Evolutionary conservation across 768 basidiomycete genomes (phyloP), one percentile per base, ranked within the genome.

Genomic region (Cystofilobasidium ferigula): DNA sequence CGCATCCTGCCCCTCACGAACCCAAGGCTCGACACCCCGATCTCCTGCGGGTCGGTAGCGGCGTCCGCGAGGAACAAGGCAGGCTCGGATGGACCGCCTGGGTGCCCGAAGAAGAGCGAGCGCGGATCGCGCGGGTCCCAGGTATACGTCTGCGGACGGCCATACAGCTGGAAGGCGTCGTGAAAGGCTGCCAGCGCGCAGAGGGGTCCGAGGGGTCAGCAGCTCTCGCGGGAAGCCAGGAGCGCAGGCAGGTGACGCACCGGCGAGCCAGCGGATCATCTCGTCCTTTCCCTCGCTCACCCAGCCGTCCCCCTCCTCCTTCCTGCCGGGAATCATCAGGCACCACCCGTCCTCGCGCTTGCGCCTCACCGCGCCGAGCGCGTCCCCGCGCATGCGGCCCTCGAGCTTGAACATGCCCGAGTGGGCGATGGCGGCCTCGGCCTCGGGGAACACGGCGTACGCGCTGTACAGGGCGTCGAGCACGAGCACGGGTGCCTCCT

Each of bases 71-170:
- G 30, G 56, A 68, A 63, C 16, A 68, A 28, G 28, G 61, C 54
- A n/a, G 56, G 40, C 34, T 42, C 12, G 32, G 24, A 64, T 69
- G 45, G 22, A 79, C 88, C 70, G 73, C 94, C 92, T 9, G 94
- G 93, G 74, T 97, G 95, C 0, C 85, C 90, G 75, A 93, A 98
- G 85, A 97, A 92, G 76, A 94, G 81, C 13, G 88, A 89, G 10
- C 75, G 73, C 0, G 84, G 82, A 74, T 94, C 85, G 18, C 86
- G 82, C 61, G 88, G 88, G 72, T 98, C 88, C 89, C 90, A 97
- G 32, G 83, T 86, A 78, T 93, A 95, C 28, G 80, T 77, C 28
- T 83, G 81, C 6, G 92, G 91, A 56, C 94, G 82, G 36, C 95
- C 94, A 73, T 97, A 94, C 26, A 98, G 79, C 60, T 82, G 81